Evolutionary conservation across 1,284 basidiomycete species (phyloP).

Genomic region (Sparassis latifolia): DNA sequence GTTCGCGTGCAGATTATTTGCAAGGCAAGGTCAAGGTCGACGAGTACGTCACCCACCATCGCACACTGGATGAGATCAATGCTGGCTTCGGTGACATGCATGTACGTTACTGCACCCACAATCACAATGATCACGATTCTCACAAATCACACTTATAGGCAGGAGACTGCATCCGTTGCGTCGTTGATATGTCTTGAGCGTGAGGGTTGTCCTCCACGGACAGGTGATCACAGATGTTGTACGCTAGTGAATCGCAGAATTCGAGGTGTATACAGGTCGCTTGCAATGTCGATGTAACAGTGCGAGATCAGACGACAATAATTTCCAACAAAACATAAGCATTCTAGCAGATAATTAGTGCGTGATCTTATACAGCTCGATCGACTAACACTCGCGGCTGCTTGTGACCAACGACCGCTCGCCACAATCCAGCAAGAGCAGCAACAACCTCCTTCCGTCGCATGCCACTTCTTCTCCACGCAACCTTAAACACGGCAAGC

Average conservation of each 20-base stretch:
- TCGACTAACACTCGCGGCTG: conserved; percentile 42
- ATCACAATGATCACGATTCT: too few relatives aligned
- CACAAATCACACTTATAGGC: conserved; percentile 34
- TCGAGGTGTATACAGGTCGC: too few relatives aligned
- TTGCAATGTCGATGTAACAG: too few relatives aligned
- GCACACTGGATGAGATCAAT: conserved; percentile 77
- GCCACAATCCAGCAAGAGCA: conserved; percentile 61
- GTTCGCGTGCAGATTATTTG: conserved; percentile 56
- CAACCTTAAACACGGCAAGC: conserved; percentile 41
- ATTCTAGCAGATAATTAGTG: too few relatives aligned
- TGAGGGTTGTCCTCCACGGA: too few relatives aligned
- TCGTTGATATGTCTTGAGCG: conserved; percentile 66
- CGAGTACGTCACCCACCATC: conserved; percentile 84
- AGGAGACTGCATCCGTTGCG: conserved; percentile 90
- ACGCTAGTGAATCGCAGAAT: too few relatives aligned
- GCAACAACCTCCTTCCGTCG: conserved; percentile 59
- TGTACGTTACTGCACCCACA: conserved; percentile 64
- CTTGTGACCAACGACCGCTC: conserved; percentile 59
- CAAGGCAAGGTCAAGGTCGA: conserved; percentile 75
- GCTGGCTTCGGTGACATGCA: conserved; percentile 94
- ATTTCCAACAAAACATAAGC: too few relatives aligned
- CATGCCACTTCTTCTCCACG: conserved; percentile 66
- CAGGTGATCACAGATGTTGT: too few relatives aligned
- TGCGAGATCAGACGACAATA: too few relatives aligned
- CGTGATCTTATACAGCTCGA: conserved; percentile 29